Evolutionary conservation across 2,329 filamentous ascomycete species (phyloP), one percentile per base, ranked within the genome.

Genomic region (Ceratocystis variospora): DNA sequence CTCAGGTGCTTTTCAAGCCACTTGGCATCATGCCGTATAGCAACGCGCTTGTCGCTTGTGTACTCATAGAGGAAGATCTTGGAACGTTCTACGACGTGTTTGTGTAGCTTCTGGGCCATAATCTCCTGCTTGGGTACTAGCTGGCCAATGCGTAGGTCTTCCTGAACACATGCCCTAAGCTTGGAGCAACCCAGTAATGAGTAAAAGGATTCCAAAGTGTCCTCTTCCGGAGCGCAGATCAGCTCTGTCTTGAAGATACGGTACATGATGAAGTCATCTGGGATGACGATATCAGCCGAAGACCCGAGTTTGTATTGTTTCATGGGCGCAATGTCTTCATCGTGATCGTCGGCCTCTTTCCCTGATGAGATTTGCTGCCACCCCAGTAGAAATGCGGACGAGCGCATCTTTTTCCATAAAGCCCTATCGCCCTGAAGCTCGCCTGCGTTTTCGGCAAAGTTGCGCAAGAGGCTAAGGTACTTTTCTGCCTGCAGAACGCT

Each of bases 191-290:
- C 94, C 2, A 99, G 84, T 6, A 86, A 81, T 45, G 84, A 76
- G 74, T 99, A 99, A 69, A 99, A 93, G 1, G 82, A 81, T 73
- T 99, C 94, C 1, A 99, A 79, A 0, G 77, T 74, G 69, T 97
- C 94, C 72, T 99, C 94, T 73, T 96, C 89, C 0, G 94, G 95
- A 0, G 92, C 91, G 68, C 88, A 91, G 33, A 96, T 81, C 37
- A 99, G 80, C 69, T 85, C 84, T 64, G 90, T 84, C 72, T 92
- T 93, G 79, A 99, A 99, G 1, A 94, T 79, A 44, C 87, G 87
- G 73, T 93, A 96, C 72, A 88, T 91, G 71, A 90, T 88, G 71
- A 94, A 92, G 71, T 97, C 93, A 73, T 96, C 90, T 10, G 92
- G 79, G 66, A 96, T 82, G 53, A 94, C 86, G 71, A 94, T 88